Evolutionary conservation across 768 basidiomycete genomes (phyloP).

Genomic region (Clitopilus hobsonii): DNA sequence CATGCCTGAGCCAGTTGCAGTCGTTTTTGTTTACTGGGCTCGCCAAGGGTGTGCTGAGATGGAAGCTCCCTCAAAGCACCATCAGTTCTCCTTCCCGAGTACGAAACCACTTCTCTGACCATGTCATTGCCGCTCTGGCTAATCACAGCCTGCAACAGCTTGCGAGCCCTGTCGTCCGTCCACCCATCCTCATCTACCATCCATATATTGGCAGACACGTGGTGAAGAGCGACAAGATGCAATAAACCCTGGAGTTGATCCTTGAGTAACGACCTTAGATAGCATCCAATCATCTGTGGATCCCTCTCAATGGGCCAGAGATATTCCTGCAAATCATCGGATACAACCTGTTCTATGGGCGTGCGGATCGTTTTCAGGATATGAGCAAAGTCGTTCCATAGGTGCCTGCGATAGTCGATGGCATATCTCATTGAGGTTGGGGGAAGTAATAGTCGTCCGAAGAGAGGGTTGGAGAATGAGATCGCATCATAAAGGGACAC

Average conservation of each 20-base stretch:
- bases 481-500: conserved; percentile 86
- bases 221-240: conserved; percentile 68
- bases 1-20: conserved; percentile 44
- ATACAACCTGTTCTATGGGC: conserved; percentile 46
- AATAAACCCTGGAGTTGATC: conserved; percentile 51
- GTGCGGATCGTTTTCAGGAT: conserved; percentile 56
- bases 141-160: conserved; percentile 48
- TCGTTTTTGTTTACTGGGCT: conserved; percentile 28
- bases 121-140: conserved; percentile 41
- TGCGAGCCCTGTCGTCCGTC: conserved; percentile 32
- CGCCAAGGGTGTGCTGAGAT: conserved; percentile 28
- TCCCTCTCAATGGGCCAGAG: conserved; percentile 70
- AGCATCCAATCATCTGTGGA: conserved; percentile 56
- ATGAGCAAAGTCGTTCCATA: conserved; percentile 81
- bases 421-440: conserved; percentile 76
- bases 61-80: background rate
- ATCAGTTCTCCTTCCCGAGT: conserved; percentile 17
- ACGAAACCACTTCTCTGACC: conserved; percentile 51
- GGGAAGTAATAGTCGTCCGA: conserved; percentile 70
- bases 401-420: conserved; percentile 73
- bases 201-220: conserved; percentile 76
- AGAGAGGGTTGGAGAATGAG: conserved; percentile 78
- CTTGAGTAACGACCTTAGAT: conserved; percentile 52
- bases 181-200: conserved; percentile 23
- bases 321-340: conserved; percentile 51